Conservation (phyloP, 208 protist genomes). For the Leishmania turanica region DNA sequence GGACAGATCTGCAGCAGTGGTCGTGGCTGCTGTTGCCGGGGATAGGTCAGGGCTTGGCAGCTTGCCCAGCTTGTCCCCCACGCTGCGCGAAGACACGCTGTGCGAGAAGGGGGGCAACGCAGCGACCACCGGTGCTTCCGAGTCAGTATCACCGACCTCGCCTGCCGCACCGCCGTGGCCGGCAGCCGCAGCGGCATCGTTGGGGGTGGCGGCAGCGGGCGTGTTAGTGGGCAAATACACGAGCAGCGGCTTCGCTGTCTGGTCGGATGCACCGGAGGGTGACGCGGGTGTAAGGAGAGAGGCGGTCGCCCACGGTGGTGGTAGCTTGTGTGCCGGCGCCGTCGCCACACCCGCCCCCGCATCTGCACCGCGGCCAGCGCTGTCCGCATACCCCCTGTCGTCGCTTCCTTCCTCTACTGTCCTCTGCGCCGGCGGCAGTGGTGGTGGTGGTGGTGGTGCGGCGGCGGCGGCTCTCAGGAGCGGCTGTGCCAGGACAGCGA, state of each 20-base stretch:
- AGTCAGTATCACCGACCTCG: background rate
- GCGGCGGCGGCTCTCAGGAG: background rate
- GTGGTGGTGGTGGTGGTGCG: slow-evolving; percentile 7
- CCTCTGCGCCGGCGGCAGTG: background rate
- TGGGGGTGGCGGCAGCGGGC: background rate
- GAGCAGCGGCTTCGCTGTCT: background rate
- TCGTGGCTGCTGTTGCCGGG: background rate
- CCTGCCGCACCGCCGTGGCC: background rate
- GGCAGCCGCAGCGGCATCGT: background rate
- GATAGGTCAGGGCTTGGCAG: background rate
- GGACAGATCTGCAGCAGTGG: background rate
- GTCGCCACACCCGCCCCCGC: background rate
- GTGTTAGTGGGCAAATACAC: background rate
- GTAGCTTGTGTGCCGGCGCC: background rate
- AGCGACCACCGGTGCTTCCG: background rate
- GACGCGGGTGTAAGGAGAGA: background rate
- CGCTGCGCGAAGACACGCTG: background rate
- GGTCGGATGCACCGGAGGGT: background rate
- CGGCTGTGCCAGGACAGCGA: slow-evolving; percentile 9
- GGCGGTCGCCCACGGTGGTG: background rate
- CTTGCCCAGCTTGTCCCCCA: background rate
- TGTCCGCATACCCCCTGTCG: background rate
- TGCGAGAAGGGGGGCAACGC: background rate
- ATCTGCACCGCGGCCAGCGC: background rate
- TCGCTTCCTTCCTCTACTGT: background rate